These are phyloP conservation scores for Aspergillus sp. DNA, from an alignment of 2,329 filamentous ascomycete genomes.

Conservation along the genomic window DNA sequence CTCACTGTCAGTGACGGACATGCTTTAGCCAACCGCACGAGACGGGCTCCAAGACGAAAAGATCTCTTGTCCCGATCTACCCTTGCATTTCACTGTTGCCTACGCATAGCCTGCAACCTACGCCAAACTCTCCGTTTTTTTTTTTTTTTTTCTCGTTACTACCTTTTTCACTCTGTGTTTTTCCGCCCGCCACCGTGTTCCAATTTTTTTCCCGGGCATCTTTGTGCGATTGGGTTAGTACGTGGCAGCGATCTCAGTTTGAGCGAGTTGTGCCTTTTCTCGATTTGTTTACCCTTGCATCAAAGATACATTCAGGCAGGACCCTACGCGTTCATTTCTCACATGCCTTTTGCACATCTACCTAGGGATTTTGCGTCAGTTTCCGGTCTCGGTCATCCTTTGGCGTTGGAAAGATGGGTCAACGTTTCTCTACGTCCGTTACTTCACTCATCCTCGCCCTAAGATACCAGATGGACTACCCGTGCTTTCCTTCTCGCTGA, in stretches of 20 bases:
- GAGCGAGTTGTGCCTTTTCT: conserved; percentile 31
- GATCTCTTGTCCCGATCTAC: conserved; percentile 24
- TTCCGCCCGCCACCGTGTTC: conserved; percentile 13
- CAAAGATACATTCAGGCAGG: conserved; percentile 31
- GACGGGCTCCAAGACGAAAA: conserved; percentile 1
- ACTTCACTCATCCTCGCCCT: conserved; percentile 1
- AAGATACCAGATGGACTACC: not conserved
- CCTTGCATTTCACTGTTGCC: conserved; percentile 20
- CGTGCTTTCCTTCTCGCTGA: conserved; percentile 14
- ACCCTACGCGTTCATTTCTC: conserved; percentile 22
- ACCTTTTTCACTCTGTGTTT: conserved; percentile 15
- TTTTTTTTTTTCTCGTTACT: conserved; percentile 9
- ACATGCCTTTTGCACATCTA: conserved; percentile 8
- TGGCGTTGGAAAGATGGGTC: not conserved
- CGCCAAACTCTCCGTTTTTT: conserved; percentile 7
- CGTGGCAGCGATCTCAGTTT: conserved; percentile 24
- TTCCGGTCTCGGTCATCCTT: not conserved
- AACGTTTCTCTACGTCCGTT: not conserved
- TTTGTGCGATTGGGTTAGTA: conserved; percentile 19
- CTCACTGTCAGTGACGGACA: not conserved
- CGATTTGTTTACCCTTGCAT: conserved; percentile 28
- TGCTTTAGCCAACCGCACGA: conserved; percentile 6
- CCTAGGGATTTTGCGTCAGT: conserved; percentile 5
- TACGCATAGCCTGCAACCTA: conserved; percentile 20
- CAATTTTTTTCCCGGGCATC: conserved; percentile 18